Percentiles rank a stretch among this genome's conserved stretches.
Conservation (phyloP, 495 filamentous ascomycete species). For the Chaetomium fimeti region DNA sequence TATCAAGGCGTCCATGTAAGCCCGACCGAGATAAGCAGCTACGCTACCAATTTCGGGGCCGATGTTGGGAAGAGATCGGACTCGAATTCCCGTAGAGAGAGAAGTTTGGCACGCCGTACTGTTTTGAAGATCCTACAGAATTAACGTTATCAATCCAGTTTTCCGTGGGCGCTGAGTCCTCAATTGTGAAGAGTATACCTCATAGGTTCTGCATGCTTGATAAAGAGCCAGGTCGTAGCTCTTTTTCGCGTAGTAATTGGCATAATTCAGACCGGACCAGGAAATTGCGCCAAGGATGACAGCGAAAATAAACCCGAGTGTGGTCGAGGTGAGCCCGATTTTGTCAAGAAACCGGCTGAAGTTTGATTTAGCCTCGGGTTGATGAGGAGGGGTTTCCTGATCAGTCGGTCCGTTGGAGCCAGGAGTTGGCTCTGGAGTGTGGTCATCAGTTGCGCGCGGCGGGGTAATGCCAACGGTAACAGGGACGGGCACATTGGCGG, state of each 20-base stretch:
- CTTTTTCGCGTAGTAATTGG: conserved; percentile 1
- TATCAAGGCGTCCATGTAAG: too few species aligned
- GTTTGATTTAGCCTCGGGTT: not conserved
- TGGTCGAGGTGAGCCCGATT: not conserved
- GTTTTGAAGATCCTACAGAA: not conserved
- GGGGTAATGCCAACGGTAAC: not conserved
- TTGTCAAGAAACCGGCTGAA: not conserved
- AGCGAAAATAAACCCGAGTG: not conserved
- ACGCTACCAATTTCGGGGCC: not conserved
- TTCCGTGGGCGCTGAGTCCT: not conserved
- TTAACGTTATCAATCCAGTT: too few species aligned
- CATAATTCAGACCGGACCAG: not conserved
- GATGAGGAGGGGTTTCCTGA: not conserved
- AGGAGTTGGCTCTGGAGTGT: not conserved
- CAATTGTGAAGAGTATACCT: not conserved
- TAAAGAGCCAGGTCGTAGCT: not conserved
- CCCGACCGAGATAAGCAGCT: not conserved
- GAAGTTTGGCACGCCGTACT: not conserved
- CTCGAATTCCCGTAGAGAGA: not conserved
- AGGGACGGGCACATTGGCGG: not conserved
- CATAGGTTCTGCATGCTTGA: conserved; percentile 3
- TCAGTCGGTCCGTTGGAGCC: not conserved
- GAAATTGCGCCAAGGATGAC: not conserved
- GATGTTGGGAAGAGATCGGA: not conserved
- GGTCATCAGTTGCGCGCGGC: not conserved